These are phyloP conservation scores for Eucalyptus curtisii DNA, from an alignment of 345 rosid genomes.

Conservation along the genomic window DNA sequence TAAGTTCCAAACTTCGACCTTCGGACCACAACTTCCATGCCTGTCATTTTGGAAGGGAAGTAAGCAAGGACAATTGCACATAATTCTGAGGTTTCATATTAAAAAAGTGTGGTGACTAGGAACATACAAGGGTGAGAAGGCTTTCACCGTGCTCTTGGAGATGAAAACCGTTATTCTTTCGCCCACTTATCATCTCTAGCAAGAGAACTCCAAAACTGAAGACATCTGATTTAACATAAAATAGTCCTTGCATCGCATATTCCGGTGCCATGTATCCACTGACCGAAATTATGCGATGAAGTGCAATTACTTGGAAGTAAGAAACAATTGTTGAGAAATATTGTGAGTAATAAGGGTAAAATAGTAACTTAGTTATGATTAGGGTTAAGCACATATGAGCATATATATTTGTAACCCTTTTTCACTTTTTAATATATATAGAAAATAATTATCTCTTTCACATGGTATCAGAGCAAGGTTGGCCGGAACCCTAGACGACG, in stretches of 20 bases:
- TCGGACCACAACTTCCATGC: background rate
- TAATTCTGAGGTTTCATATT: background rate
- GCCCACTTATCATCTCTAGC: background rate
- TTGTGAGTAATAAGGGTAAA: too few relatives aligned
- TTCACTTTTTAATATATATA: background rate
- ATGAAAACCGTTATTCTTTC: background rate
- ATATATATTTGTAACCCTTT: too few relatives aligned
- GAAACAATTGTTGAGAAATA: too few relatives aligned
- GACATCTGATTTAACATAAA: conserved; percentile 16
- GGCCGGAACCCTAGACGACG: too few relatives aligned
- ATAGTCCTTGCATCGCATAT: conserved; percentile 15
- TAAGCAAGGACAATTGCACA: background rate
- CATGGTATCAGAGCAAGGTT: too few relatives aligned
- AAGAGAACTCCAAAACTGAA: background rate
- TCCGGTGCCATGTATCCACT: too few relatives aligned
- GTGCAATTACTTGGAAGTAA: too few relatives aligned
- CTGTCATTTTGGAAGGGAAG: background rate
- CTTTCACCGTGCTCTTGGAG: background rate
- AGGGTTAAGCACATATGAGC: too few relatives aligned
- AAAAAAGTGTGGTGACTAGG: background rate
- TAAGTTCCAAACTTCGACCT: background rate
- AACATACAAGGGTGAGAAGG: conserved; percentile 11
- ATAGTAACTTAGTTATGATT: too few relatives aligned
- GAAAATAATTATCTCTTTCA: too few relatives aligned
- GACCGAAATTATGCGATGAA: too few relatives aligned